Conservation (phyloP, 257 asterid genomes). For the Scutellaria barbata region DNA sequence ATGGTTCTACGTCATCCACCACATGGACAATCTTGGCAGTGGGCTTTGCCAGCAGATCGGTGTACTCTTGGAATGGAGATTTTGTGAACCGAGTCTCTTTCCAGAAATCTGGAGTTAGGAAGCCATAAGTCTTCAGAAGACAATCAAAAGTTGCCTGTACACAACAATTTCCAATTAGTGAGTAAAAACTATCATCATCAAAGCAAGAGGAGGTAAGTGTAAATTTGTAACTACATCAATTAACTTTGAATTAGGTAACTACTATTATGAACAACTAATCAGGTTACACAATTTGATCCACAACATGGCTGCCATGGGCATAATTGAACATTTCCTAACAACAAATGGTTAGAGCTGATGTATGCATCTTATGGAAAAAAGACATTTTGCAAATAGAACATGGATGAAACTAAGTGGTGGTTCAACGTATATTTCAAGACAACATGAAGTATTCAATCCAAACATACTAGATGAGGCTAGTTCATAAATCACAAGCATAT, state of each 20-base stretch:
- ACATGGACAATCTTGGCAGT: conserved; percentile 50
- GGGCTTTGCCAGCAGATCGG: conserved; percentile 66
- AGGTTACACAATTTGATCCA: neutral
- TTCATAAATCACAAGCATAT: neutral
- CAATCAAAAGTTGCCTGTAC: conserved; percentile 75
- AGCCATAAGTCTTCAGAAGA: conserved; percentile 66
- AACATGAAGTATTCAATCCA: too few species aligned
- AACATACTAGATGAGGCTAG: too few species aligned
- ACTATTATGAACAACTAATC: too few species aligned
- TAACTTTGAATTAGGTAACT: neutral
- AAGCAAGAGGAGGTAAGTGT: neutral
- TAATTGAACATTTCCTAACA: neutral
- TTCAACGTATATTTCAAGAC: neutral
- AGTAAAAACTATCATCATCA: neutral
- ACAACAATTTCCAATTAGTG: neutral
- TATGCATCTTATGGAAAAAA: too few species aligned
- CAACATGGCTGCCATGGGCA: neutral
- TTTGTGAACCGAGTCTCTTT: conserved; percentile 64
- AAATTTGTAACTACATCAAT: too few species aligned
- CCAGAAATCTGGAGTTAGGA: conserved; percentile 77
- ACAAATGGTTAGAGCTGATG: neutral
- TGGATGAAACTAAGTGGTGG: too few species aligned
- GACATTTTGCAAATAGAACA: too few species aligned
- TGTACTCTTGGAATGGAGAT: conserved; percentile 74
- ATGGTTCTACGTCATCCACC: conserved; percentile 53